These are phyloP conservation scores for Lepidopterella palustris DNA, from an alignment of 495 filamentous ascomycete genomes.

Conservation along the genomic window DNA sequence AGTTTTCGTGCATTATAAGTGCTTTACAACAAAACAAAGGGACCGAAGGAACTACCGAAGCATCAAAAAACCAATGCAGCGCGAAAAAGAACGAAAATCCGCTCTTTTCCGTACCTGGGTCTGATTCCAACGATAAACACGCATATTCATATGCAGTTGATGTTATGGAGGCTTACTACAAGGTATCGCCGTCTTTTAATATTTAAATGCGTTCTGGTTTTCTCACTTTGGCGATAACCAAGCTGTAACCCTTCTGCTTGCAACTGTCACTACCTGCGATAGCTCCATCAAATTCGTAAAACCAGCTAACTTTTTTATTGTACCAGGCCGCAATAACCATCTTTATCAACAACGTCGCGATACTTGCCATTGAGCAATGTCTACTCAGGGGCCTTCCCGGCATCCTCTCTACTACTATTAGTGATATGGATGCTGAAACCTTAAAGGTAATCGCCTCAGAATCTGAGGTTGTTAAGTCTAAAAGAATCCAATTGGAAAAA, in stretches of 20 bases:
- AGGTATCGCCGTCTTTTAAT: slow-evolving; percentile 12
- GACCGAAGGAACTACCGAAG: background rate
- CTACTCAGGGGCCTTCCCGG: slow-evolving; percentile 12
- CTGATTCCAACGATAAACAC: slow-evolving; percentile 29
- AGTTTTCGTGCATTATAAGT: slow-evolving; percentile 9
- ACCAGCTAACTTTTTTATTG: slow-evolving; percentile 12
- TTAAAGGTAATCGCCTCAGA: slow-evolving; percentile 10
- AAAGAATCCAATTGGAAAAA: background rate
- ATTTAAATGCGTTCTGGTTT: slow-evolving; percentile 24
- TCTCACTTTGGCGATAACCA: no score
- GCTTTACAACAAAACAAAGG: background rate
- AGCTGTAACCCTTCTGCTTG: background rate
- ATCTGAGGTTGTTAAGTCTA: slow-evolving; percentile 1
- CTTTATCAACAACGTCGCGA: slow-evolving; percentile 56
- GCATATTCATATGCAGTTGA: slow-evolving; percentile 17
- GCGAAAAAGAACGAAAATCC: background rate
- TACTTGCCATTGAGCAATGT: slow-evolving; percentile 21
- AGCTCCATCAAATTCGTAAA: background rate
- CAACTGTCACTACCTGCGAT: background rate
- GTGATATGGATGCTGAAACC: slow-evolving; percentile 3
- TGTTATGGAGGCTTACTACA: slow-evolving; percentile 2
- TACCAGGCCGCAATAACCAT: slow-evolving; percentile 51
- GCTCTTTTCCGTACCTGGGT: slow-evolving; percentile 8
- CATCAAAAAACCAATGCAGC: background rate
- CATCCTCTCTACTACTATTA: slow-evolving; percentile 40